These are phyloP conservation scores for Pseudogymnoascus sp. DNA, from an alignment of 2,329 filamentous ascomycete species.

Conservation along the genomic window DNA sequence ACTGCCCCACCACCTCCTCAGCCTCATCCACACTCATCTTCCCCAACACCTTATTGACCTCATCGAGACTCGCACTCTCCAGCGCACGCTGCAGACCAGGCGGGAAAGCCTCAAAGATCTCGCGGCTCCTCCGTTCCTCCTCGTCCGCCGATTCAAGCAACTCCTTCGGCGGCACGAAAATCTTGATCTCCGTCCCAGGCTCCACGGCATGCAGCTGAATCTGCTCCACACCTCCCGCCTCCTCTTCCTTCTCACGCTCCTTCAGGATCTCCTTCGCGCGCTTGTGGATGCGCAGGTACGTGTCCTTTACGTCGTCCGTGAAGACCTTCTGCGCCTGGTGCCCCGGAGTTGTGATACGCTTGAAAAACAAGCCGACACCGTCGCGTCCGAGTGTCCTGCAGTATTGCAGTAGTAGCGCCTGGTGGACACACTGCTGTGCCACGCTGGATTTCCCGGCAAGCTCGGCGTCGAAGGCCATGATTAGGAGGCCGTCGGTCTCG, in stretches of 20 bases:
- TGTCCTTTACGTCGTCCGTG: conserved; percentile 83
- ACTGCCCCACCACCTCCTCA: conserved; percentile 71
- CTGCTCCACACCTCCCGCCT: conserved; percentile 69
- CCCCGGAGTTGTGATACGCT: conserved; percentile 79
- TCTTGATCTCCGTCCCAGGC: conserved; percentile 84
- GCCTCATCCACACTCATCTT: conserved; percentile 85
- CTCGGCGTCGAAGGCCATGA: conserved; percentile 85
- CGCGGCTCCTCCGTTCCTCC: conserved; percentile 53
- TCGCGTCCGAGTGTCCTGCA: conserved; percentile 74
- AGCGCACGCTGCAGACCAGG: conserved; percentile 74
- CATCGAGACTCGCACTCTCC: conserved; percentile 79
- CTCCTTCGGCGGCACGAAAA: conserved; percentile 63
- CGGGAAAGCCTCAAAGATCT: conserved; percentile 76
- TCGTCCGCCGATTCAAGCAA: conserved; percentile 48
- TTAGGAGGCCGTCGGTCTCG: conserved; percentile 83
- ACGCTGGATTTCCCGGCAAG: conserved; percentile 68
- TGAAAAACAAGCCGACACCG: conserved; percentile 89
- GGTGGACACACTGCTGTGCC: conserved; percentile 81
- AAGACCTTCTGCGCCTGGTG: conserved; percentile 91
- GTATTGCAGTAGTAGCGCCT: conserved; percentile 87
- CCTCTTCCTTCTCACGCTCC: conserved; percentile 44
- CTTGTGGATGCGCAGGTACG: conserved; percentile 71
- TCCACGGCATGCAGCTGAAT: conserved; percentile 97
- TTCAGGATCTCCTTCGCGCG: conserved; percentile 46
- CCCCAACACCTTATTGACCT: conserved; percentile 79